These are phyloP conservation scores for Colletotrichum sidae DNA, from an alignment of 2,329 filamentous ascomycete species.

Conservation along the genomic window DNA sequence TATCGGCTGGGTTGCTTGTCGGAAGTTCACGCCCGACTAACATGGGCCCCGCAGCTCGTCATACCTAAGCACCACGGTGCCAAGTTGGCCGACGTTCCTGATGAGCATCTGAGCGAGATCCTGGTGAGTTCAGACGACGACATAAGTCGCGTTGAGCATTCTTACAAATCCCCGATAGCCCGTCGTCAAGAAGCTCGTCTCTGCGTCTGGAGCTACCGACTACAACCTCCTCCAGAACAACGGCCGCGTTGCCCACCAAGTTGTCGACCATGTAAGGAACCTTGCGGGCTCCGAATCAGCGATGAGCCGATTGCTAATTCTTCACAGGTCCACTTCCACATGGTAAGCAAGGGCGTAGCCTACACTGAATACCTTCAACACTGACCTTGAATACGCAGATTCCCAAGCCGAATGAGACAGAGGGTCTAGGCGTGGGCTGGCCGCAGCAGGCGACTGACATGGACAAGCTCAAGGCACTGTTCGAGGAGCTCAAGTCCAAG, in stretches of 20 bases:
- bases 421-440: conserved; percentile 87
- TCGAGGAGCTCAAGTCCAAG: conserved; percentile 88
- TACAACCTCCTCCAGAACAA: conserved; percentile 99
- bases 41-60: conserved; percentile 73
- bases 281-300: background rate
- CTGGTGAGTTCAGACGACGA: conserved; percentile 65
- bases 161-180: conserved; percentile 58
- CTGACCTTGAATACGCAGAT: conserved; percentile 67
- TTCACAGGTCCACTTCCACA: conserved; percentile 87
- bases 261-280: conserved; percentile 86
- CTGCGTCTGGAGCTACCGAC: conserved; percentile 79
- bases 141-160: background rate
- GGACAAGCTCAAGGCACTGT: conserved; percentile 82
- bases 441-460: conserved; percentile 81
- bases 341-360: conserved; percentile 64
- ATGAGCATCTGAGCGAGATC: conserved; percentile 85
- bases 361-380: background rate
- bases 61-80: conserved; percentile 95
- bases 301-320: conserved; percentile 15
- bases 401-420: conserved; percentile 86
- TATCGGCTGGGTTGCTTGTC: background rate
- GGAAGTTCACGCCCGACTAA: conserved; percentile 18
- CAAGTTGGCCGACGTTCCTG: conserved; percentile 92
- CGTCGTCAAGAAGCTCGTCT: conserved; percentile 87
- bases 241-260: conserved; percentile 88